Percentiles rank a stretch among this genome's conserved stretches.
Evolutionary conservation across 768 basidiomycete genomes (phyloP).

Genomic region (Naganishia kalamii): DNA sequence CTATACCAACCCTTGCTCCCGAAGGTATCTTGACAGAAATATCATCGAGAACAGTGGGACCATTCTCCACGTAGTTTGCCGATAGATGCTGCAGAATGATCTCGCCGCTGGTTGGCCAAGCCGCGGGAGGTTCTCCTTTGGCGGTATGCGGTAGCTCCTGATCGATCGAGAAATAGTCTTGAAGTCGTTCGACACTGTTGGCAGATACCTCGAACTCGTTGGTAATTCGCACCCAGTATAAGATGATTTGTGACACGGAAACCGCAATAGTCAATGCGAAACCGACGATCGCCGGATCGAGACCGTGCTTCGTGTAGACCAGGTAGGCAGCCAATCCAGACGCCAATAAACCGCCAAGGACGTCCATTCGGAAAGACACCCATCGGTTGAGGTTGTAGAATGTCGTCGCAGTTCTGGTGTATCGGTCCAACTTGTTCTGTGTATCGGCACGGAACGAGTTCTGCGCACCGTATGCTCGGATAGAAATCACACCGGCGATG

Average conservation of each 20-base stretch:
- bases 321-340: slow-evolving; percentile 56
- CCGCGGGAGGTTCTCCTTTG: slow-evolving; percentile 55
- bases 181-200: slow-evolving; percentile 51
- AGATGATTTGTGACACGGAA: slow-evolving; percentile 39
- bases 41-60: slow-evolving; percentile 58
- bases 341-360: slow-evolving; percentile 57
- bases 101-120: slow-evolving; percentile 60
- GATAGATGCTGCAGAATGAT: slow-evolving; percentile 54
- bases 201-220: slow-evolving; percentile 46
- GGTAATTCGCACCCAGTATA: slow-evolving; percentile 42
- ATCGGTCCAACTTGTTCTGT: slow-evolving; percentile 54
- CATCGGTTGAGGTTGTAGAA: slow-evolving; percentile 53
- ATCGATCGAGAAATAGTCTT: slow-evolving; percentile 56
- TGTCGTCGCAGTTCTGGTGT: slow-evolving; percentile 17
- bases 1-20: slow-evolving; percentile 60
- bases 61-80: slow-evolving; percentile 56
- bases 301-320: slow-evolving; percentile 47
- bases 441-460: slow-evolving; percentile 51
- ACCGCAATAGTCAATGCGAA: slow-evolving; percentile 45
- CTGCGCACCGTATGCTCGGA: slow-evolving; percentile 64
- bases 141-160: slow-evolving; percentile 52
- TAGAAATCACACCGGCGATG: slow-evolving; percentile 55
- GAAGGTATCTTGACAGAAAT: slow-evolving; percentile 59
- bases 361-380: slow-evolving; percentile 57
- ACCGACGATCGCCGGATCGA: slow-evolving; percentile 43